Percentiles rank a stretch among this genome's conserved stretches.
These are phyloP conservation scores for Chaetomidium leptoderma DNA, from an alignment of 495 filamentous ascomycete genomes.

Conservation along the genomic window DNA sequence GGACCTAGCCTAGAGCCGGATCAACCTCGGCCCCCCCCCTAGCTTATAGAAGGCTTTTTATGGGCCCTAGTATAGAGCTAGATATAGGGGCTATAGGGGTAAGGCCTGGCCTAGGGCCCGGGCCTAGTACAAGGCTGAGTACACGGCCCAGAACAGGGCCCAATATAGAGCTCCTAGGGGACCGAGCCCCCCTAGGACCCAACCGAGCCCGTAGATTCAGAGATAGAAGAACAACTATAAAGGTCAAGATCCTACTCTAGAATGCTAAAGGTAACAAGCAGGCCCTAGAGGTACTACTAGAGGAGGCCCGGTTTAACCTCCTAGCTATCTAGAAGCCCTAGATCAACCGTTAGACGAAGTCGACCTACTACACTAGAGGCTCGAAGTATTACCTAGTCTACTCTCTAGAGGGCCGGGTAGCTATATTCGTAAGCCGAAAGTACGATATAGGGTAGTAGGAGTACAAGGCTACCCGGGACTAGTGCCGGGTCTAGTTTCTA, in stretches of 20 bases:
- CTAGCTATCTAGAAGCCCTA: constrained; percentile 1
- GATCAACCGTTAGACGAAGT: constrained; percentile 9
- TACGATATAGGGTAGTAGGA: constrained; percentile 2
- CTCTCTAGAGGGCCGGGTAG: not conserved
- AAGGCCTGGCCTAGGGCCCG: no score
- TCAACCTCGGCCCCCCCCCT: no score
- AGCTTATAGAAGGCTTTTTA: no score
- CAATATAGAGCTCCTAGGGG: no score
- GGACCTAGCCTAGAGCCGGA: no score
- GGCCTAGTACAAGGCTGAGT: not conserved
- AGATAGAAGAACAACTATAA: constrained; percentile 2
- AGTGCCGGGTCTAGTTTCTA: constrained; percentile 3
- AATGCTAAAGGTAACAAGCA: constrained; percentile 11
- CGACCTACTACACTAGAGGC: not conserved
- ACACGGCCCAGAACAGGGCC: no score
- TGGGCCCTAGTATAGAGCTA: no score
- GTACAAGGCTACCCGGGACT: not conserved
- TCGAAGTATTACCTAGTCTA: not conserved
- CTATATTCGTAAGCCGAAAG: constrained; percentile 1
- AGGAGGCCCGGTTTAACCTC: constrained; percentile 6
- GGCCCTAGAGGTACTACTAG: constrained; percentile 6
- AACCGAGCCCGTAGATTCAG: no score
- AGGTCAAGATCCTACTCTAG: constrained; percentile 3
- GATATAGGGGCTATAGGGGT: no score
- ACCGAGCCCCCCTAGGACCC: no score